phyloP scores from a whole-genome alignment of 129 eudicot species.

The Apium graveolens region DNA sequence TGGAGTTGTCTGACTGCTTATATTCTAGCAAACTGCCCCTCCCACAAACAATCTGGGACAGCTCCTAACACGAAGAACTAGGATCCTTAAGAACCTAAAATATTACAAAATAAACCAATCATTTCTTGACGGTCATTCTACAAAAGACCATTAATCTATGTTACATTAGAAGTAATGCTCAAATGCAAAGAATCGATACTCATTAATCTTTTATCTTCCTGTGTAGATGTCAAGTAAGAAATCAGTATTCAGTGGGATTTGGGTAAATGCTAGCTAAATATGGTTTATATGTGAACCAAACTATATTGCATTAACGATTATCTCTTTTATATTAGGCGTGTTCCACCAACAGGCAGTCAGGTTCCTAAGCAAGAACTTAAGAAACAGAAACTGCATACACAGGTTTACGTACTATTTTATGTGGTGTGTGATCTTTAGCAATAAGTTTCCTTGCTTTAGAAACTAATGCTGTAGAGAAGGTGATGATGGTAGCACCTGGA shows the following conservation, averaged over 20 bases:
- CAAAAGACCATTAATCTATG: neutral
- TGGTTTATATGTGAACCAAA: neutral
- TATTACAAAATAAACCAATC: neutral
- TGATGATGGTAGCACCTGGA: too few relatives aligned
- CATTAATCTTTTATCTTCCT: neutral
- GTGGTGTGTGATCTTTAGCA: too few relatives aligned
- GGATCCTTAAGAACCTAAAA: conserved; percentile 1
- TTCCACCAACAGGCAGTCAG: neutral
- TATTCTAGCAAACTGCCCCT: too few relatives aligned
- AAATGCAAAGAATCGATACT: neutral
- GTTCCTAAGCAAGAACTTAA: neutral
- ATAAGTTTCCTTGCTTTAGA: too few relatives aligned
- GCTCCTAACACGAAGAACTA: too few relatives aligned
- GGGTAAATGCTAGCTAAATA: too few relatives aligned
- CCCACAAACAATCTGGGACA: too few relatives aligned
- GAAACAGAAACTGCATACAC: neutral
- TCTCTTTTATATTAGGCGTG: neutral
- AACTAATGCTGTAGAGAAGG: too few relatives aligned
- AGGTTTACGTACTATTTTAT: neutral
- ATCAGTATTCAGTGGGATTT: too few relatives aligned
- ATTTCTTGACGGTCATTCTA: neutral
- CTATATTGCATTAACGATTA: neutral
- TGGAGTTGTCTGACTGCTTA: too few relatives aligned
- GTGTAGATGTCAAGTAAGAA: neutral
- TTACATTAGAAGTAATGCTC: too few relatives aligned